Base-by-base conservation (phyloP, 2,329 filamentous ascomycete genomes). In the Teratosphaeria pseudoeucalypti region DNA sequence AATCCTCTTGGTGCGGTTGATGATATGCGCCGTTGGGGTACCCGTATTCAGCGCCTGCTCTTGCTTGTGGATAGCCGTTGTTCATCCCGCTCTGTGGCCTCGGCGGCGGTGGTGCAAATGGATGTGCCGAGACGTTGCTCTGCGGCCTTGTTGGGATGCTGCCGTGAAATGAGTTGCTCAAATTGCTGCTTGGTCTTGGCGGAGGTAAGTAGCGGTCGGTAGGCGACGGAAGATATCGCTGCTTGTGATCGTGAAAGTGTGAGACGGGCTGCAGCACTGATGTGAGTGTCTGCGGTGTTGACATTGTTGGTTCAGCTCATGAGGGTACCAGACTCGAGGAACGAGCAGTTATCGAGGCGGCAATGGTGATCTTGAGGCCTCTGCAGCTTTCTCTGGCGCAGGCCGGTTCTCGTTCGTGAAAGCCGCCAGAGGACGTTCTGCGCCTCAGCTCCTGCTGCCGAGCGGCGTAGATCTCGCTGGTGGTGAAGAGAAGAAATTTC, bases 201-300 rank as follows among this genome's bases (percentile, higher is more conserved):
- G 67, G 68, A 61, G 70, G 70, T 6, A 72, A 63, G 53, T 69
- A 70, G 55, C 70, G 69, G 57, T 71, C 68, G 55, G 65, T 63
- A 10, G 67, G 68, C 53, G 64, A 66, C 39, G 66, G 68, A 34
- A 70, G 64, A 63, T 67, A 66, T 43, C 64, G 64, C 60, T 70
- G 68, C 53, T 66, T 64, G 62, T 70, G 66, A 47, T 56, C 27
- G 55, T 69, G 66, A 58, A 71, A 64, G 62, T 69, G 64, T 32
- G 64, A 63, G 57, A 70, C 68, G 54, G 68, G 67, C 49, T 68
- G 67, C 57, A 68, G 62, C 61, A 65, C 66, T 64, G 69, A 68
- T 37, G 66, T 67, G 57, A 72, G 67, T 59, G 66, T 71, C 63
- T 66, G 66, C 55, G 64, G 69, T 54, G 66, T 72, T 58, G 66